A percentile compares a stretch with the other conserved stretches of the same genome.
These are phyloP conservation scores for Yamadazyma insecticola DNA, from an alignment of 805 yeast species.

Conservation along the genomic window DNA sequence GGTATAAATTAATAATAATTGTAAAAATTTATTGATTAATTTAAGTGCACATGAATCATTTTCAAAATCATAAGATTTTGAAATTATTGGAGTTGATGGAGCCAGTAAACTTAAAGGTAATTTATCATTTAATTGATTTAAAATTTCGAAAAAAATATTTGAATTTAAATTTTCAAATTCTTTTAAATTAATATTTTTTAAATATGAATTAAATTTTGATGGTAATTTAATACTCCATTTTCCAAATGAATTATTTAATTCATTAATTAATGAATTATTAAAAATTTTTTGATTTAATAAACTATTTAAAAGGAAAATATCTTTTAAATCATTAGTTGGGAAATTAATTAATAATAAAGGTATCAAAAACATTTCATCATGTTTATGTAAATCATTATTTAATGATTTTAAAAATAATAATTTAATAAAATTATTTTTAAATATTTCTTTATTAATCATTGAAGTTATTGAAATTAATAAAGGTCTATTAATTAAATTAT, in stretches of 20 bases:
- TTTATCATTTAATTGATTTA: conserved; percentile 36
- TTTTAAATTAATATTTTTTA: conserved; percentile 16
- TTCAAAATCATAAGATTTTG: conserved; percentile 1
- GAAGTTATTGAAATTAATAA: conserved; percentile 19
- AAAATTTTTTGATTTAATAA: conserved; percentile 30
- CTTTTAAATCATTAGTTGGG: conserved; percentile 17
- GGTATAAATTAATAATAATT: conserved; percentile 29
- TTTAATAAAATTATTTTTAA: conserved; percentile 22
- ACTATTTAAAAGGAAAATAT: conserved; percentile 28
- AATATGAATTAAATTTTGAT: conserved; percentile 18
- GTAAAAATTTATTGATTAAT: conserved; percentile 28
- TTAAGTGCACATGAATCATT: conserved; percentile 25
- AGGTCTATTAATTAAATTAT: conserved; percentile 23
- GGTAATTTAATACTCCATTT: conserved; percentile 22
- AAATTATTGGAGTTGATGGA: conserved; percentile 35
- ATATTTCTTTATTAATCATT: conserved; percentile 9
- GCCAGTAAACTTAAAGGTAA: conserved; percentile 41
- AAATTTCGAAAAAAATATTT: conserved; percentile 26
- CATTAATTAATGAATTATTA: conserved; percentile 19
- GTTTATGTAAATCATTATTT: conserved; percentile 32
- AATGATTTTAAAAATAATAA: conserved; percentile 35
- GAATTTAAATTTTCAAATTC: conserved; percentile 33
- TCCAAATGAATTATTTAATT: conserved; percentile 21
- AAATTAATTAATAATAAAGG: conserved; percentile 32
- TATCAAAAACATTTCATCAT: conserved; percentile 36